A percentile compares a stretch with the other conserved stretches of the same genome.
Conservation (phyloP, 2,329 filamentous ascomycete species). For the Phyllosticta citribraziliensis region DNA sequence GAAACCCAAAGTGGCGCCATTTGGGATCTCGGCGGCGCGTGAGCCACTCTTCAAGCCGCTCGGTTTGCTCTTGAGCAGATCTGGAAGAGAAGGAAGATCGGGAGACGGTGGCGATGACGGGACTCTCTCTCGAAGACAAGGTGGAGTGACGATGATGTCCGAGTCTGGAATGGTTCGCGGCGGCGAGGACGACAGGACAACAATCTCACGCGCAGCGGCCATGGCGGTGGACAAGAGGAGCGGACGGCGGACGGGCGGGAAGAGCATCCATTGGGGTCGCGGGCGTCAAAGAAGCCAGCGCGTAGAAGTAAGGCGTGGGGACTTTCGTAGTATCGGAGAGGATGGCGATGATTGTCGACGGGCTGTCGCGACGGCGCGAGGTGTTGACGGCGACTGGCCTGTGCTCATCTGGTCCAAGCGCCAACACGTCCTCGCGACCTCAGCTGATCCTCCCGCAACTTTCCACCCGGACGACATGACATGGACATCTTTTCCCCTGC, state of each 20-base stretch:
- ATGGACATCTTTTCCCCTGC: too few species aligned
- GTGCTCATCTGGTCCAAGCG: not conserved
- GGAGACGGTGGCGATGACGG: constrained; percentile 15
- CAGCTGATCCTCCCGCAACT: too few species aligned
- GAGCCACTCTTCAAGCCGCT: constrained; percentile 19
- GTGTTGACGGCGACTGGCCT: too few species aligned
- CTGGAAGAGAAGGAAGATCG: constrained; percentile 17
- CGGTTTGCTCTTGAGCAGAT: constrained; percentile 13
- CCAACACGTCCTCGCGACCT: not conserved
- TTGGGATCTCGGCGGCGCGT: constrained; percentile 19
- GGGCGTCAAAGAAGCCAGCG: not conserved
- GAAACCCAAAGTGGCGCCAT: constrained; percentile 21
- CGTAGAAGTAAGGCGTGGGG: not conserved
- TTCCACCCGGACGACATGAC: too few species aligned
- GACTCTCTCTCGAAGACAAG: not conserved
- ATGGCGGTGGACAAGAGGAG: not conserved
- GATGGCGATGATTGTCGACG: not conserved
- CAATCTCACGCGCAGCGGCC: constrained; percentile 11
- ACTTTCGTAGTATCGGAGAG: not conserved
- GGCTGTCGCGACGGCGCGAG: not conserved
- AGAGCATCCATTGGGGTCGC: not conserved
- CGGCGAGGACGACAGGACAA: constrained; percentile 25
- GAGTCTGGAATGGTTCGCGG: constrained; percentile 4
- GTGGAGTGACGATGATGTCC: constrained; percentile 5
- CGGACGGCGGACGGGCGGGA: not conserved